phyloP scores from a whole-genome alignment of 768 basidiomycete genomes.

The Mycena olivaceomarginata region DNA sequence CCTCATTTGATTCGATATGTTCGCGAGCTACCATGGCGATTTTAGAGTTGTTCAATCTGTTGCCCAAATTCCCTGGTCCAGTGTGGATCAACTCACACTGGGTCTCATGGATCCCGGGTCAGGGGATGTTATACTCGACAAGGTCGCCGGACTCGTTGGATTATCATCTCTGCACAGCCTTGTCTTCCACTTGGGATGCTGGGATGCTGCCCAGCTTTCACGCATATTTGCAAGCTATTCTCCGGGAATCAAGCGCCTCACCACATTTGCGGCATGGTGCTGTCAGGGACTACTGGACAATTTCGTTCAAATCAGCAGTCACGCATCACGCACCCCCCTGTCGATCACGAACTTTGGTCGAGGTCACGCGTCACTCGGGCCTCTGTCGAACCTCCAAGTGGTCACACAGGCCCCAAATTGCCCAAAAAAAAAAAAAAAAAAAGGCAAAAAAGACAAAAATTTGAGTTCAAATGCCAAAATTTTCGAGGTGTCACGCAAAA shows the following conservation, averaged over 20 bases:
- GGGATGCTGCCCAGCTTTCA: slow-evolving; percentile 1
- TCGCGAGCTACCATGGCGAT: slow-evolving; percentile 14
- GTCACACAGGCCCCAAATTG: too few relatives aligned
- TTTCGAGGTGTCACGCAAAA: too few relatives aligned
- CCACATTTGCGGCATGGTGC: background rate
- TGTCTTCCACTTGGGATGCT: background rate
- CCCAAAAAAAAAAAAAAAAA: too few relatives aligned
- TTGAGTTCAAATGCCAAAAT: too few relatives aligned
- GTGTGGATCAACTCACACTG: slow-evolving; percentile 11
- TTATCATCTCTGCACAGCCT: background rate
- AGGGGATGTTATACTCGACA: background rate
- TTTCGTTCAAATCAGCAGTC: too few relatives aligned
- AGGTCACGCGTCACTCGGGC: too few relatives aligned
- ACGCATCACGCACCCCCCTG: too few relatives aligned
- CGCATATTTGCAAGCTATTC: background rate
- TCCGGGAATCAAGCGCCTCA: slow-evolving; percentile 1
- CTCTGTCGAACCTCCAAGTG: too few relatives aligned
- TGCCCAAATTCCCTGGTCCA: slow-evolving; percentile 18
- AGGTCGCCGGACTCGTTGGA: background rate
- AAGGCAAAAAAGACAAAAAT: too few relatives aligned
- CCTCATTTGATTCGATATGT: slow-evolving; percentile 27
- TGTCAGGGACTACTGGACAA: too few relatives aligned
- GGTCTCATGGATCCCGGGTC: slow-evolving; percentile 12
- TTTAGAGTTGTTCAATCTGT: slow-evolving; percentile 13
- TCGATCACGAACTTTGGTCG: too few relatives aligned